Conservation (phyloP, 352 stramenopile species). For the Pythium brachiatum region DNA sequence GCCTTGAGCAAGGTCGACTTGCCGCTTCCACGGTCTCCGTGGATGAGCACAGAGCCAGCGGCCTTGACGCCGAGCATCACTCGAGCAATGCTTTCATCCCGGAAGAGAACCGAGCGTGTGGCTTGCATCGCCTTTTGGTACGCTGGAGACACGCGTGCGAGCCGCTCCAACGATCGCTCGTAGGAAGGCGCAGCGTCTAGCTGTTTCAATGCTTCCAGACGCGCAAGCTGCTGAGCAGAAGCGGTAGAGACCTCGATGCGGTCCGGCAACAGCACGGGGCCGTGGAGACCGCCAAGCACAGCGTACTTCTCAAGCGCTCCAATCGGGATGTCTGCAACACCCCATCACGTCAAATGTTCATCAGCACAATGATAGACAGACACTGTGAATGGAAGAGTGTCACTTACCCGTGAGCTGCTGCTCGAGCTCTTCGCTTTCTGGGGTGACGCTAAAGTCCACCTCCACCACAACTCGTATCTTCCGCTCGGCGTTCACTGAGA, state of each 20-base stretch:
- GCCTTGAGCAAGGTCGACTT: constrained; percentile 73
- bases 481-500: constrained; percentile 8
- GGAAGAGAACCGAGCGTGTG: constrained; percentile 47
- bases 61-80: constrained; percentile 61
- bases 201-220: constrained; percentile 4
- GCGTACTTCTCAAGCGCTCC: constrained; percentile 61
- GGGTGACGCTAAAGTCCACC: constrained; percentile 39
- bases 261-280: constrained; percentile 27
- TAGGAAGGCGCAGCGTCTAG: not conserved
- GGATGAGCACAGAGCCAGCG: constrained; percentile 59
- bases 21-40: constrained; percentile 71
- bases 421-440: constrained; percentile 41
- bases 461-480: constrained; percentile 22
- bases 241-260: constrained; percentile 38
- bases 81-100: constrained; percentile 44
- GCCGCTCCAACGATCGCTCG: constrained; percentile 16
- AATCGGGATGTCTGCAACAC: constrained; percentile 41
- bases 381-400: too few species aligned
- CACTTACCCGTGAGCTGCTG: constrained; percentile 48
- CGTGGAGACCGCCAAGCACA: constrained; percentile 38
- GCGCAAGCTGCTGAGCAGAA: constrained; percentile 17
- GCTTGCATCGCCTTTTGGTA: constrained; percentile 47
- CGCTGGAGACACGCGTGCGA: constrained; percentile 41
- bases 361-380: too few species aligned
- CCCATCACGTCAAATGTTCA: too few species aligned